phyloP scores from a whole-genome alignment of 208 protist species.

The Angomonas ambiguus region DNA sequence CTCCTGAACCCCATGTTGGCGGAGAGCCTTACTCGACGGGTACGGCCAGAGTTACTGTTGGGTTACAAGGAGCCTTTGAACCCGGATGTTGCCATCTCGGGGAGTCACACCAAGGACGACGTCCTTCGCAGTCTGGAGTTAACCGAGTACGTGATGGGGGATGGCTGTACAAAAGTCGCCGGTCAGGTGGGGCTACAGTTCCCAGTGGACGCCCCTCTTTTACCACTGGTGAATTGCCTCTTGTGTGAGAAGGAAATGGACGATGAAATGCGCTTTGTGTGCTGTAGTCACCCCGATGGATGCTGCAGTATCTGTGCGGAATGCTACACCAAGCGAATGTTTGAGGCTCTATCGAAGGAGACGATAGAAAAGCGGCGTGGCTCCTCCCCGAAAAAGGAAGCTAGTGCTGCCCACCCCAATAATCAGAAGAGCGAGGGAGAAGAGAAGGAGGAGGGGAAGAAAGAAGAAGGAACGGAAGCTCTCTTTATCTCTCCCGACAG shows the following conservation, averaged over 20 bases:
- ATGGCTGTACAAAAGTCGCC: conserved; percentile 51
- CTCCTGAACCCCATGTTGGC: neutral
- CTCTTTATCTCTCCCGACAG: neutral
- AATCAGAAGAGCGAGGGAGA: neutral
- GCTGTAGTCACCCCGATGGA: conserved; percentile 31
- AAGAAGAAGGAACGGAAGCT: neutral
- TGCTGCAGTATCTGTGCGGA: conserved; percentile 81
- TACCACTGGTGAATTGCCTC: conserved; percentile 39
- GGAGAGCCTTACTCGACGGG: neutral
- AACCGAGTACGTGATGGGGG: conserved; percentile 33
- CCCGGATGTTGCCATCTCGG: conserved; percentile 27
- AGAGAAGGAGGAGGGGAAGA: neutral
- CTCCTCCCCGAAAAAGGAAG: neutral
- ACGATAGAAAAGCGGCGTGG: neutral
- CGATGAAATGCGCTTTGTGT: conserved; percentile 78
- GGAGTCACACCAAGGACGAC: conserved; percentile 22
- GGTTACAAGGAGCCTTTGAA: conserved; percentile 31
- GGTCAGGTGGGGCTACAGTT: conserved; percentile 56
- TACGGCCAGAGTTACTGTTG: conserved; percentile 53
- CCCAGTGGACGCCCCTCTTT: conserved; percentile 20
- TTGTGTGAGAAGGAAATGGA: conserved; percentile 46
- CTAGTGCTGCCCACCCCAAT: neutral
- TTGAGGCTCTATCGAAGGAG: conserved; percentile 15
- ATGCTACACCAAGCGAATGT: conserved; percentile 52
- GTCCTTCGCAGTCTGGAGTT: conserved; percentile 13